These are phyloP conservation scores for Cryptosporidium ubiquitum DNA, from an alignment of 169 alveolate species.

Conservation along the genomic window DNA sequence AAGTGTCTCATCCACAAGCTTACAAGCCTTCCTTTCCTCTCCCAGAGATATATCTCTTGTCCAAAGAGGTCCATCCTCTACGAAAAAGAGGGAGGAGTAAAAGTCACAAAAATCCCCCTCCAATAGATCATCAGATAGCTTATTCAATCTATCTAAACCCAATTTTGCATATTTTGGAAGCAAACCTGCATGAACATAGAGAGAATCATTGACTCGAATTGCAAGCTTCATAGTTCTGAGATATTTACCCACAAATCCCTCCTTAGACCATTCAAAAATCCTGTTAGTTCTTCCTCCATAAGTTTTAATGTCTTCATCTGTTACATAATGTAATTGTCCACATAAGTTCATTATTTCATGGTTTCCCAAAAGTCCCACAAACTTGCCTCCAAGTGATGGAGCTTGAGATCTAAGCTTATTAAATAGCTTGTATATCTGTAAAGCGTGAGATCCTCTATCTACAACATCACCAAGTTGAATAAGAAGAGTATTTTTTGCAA, in stretches of 20 bases:
- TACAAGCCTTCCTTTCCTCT: conserved; percentile 39
- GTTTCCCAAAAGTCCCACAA: conserved; percentile 77
- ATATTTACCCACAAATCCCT: conserved; percentile 63
- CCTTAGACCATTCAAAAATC: conserved; percentile 63
- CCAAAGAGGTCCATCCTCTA: conserved; percentile 78
- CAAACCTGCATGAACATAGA: conserved; percentile 75
- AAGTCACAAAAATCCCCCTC: conserved; percentile 18
- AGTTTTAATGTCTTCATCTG: conserved; percentile 41
- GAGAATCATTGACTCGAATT: conserved; percentile 38
- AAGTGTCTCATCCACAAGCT: conserved; percentile 49
- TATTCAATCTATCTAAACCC: conserved; percentile 29
- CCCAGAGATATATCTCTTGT: conserved; percentile 70
- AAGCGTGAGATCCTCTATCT: conserved; percentile 78
- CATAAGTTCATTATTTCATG: conserved; percentile 79
- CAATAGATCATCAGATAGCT: not conserved
- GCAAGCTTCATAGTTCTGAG: conserved; percentile 54
- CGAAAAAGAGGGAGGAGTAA: conserved; percentile 14
- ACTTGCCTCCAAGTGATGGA: conserved; percentile 45
- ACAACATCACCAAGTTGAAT: conserved; percentile 78
- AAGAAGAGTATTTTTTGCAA: conserved; percentile 76
- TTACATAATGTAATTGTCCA: conserved; percentile 76
- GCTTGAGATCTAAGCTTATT: conserved; percentile 70
- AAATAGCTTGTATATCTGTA: conserved; percentile 65
- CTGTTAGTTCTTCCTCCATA: conserved; percentile 70
- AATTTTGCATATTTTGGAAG: conserved; percentile 68